These are phyloP conservation scores for Aspergillus flavus DNA, from an alignment of 2,329 filamentous ascomycete genomes.

Conservation along the genomic window DNA sequence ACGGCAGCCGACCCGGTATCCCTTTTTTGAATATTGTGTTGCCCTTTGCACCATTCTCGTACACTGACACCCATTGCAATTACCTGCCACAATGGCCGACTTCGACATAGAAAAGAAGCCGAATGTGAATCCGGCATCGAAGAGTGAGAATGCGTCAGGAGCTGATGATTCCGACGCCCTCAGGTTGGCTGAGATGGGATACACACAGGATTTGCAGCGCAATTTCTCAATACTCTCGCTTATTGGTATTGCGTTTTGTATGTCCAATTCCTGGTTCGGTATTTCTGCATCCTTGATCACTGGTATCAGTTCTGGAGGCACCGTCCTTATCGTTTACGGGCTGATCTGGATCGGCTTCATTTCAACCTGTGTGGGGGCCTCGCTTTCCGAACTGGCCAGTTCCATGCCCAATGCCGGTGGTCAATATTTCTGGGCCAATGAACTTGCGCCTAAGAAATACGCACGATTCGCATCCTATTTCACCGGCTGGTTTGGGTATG, in stretches of 20 bases:
- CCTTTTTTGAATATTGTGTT: slow-evolving; percentile 8
- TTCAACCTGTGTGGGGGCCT: slow-evolving; percentile 50
- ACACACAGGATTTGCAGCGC: slow-evolving; percentile 47
- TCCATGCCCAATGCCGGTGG: slow-evolving; percentile 55
- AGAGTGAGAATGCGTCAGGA: slow-evolving; percentile 17
- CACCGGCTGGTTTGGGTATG: slow-evolving; percentile 57
- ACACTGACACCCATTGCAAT: slow-evolving; percentile 1
- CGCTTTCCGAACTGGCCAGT: slow-evolving; percentile 51
- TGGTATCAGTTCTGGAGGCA: slow-evolving; percentile 54
- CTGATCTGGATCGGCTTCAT: slow-evolving; percentile 51
- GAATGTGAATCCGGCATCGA: slow-evolving; percentile 17
- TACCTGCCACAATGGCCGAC: slow-evolving; percentile 19
- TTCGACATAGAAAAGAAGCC: slow-evolving; percentile 24
- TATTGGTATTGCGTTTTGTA: slow-evolving; percentile 54
- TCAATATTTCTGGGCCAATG: slow-evolving; percentile 56
- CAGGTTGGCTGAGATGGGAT: slow-evolving; percentile 52
- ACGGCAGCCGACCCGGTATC: slow-evolving; percentile 6
- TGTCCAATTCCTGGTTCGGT: slow-evolving; percentile 57
- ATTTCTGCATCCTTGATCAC: slow-evolving; percentile 53
- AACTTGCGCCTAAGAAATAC: slow-evolving; percentile 50
- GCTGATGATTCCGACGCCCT: slow-evolving; percentile 41
- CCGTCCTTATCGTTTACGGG: slow-evolving; percentile 53
- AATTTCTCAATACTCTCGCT: slow-evolving; percentile 54
- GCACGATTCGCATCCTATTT: slow-evolving; percentile 51
- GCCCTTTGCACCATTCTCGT: slow-evolving; percentile 17